phyloP scores from a whole-genome alignment of 371 early-diverging fungal species.

The Syncephalis plumigaleata region DNA sequence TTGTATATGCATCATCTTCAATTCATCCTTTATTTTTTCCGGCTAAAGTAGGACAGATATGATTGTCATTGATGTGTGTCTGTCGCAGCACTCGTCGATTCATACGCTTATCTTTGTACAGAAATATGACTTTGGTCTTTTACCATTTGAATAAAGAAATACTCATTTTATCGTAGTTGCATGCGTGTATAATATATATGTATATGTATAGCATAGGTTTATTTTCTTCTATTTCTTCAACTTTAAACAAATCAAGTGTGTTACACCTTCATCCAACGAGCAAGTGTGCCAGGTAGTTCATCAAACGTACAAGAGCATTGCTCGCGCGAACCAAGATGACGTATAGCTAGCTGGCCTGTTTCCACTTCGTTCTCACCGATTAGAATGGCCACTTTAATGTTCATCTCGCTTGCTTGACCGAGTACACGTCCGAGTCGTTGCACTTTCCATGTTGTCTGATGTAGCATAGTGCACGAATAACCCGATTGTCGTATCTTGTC shows the following conservation, averaged over 20 bases:
- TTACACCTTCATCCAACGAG: not conserved
- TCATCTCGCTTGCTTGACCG: constrained; percentile 10
- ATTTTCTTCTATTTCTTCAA: too few species aligned
- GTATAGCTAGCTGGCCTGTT: constrained; percentile 9
- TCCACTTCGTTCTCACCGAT: constrained; percentile 14
- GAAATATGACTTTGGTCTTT: too few species aligned
- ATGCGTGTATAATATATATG: too few species aligned
- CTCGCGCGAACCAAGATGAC: constrained; percentile 10
- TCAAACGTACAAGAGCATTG: constrained; percentile 10
- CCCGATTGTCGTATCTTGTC: constrained; percentile 7
- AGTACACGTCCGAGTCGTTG: constrained; percentile 10
- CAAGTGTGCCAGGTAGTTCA: not conserved
- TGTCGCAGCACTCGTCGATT: too few species aligned
- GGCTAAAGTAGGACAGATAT: too few species aligned
- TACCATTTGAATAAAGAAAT: too few species aligned
- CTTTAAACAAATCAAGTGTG: not conserved
- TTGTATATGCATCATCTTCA: too few species aligned
- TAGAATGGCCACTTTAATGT: constrained; percentile 15
- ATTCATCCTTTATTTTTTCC: too few species aligned
- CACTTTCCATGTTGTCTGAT: constrained; percentile 3
- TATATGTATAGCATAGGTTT: too few species aligned
- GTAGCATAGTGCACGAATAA: constrained; percentile 10
- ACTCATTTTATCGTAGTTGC: too few species aligned
- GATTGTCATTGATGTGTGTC: too few species aligned
- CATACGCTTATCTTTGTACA: too few species aligned